Evolutionary conservation across 2,329 filamentous ascomycete species (phyloP), one percentile per base, ranked within the genome.

Genomic region (Trichoderma aggressivum): DNA sequence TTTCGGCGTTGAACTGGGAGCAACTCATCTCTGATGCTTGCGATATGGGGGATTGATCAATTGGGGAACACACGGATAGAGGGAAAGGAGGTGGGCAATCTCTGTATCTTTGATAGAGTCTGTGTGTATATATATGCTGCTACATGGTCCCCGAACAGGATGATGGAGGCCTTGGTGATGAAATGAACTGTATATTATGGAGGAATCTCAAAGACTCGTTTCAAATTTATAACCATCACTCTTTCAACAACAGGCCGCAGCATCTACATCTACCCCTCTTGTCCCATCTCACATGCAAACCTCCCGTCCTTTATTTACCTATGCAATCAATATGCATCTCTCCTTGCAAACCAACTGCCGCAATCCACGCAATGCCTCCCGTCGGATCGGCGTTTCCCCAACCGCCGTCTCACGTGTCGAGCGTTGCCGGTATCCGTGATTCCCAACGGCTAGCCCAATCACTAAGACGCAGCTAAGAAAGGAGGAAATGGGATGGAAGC

Each of bases 341-440:
- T 26, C 24, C 32, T 34, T 61, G 32, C 18, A 14, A 24, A 28
- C 30, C 28, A 65, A 28, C 47, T 26, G 50, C 34, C 21, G 11
- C 53, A 24, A 59, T 59, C 34, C 55, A 59, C 55, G 64, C 30
- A 68, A 68, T 32, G 50, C 53, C 36, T 26, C 50, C 28, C 26
- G 30, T 68, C 64, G 55, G 64, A 59, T 68, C 64, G 64, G 64
- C 55, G 28, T n/a, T 39, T 36, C 18, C 21, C 8, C 30, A 68
- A 59, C 36, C 55, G 16, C 64, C 64, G 64, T 68, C 64, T 56
- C 64, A 43, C 55, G 55, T 47, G 62, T 32, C 28, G 18, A 30
- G 24, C 63, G 30, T 28, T 68, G 64, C 64, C 64, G 64, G 24
- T 59, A 59, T 68, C 62, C 62, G 62, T 28, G 47, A 24, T 24